Base-by-base conservation (phyloP, 495 filamentous ascomycete genomes). In the Penicillium angulare region DNA sequence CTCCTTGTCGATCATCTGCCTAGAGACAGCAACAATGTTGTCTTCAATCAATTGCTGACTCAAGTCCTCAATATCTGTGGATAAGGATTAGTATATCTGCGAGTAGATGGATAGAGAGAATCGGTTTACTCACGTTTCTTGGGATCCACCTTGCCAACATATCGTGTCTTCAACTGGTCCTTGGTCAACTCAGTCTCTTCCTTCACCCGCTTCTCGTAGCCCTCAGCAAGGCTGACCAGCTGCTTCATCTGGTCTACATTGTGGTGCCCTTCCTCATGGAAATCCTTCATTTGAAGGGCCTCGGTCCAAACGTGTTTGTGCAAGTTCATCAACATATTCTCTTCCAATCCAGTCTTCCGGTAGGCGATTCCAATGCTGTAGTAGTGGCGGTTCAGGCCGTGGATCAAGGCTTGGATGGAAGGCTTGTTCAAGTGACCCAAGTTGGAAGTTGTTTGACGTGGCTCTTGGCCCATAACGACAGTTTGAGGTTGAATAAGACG, bases 241-340 rank as follows among this genome's bases (percentile, higher is more conserved):
- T 86, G 84, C 77, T 91, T 81, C 73, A 98, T 82, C 43, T 86
- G 80, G 22, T 93, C 90, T 57, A 86, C 86, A 57, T 96, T 98
- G 61, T 87, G 78, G 51, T 81, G 73, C 20, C 85, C 89, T 67
- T 96, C 92, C 50, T 84, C 76, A 41, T 84, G 80, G 81, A 97
- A 98, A 68, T 97, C 91, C 43, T 92, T 88, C 95, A 98, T 97
- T 67, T 95, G 84, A 59, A 98, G 71, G 8, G 90, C 93, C 68
- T 98, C 93, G 4, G 93, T 98, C 93, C 93, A 98, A 36, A 96
- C 92, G 49, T 96, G 92, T 79, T 98, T 98, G 77, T 98, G 93
- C 51, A 98, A 74, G 62, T 97, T 98, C 93, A 98, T 98, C 61
- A 98, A 69, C 93, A 98, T 97, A 69, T 95, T 97, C 77, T 98